These are phyloP conservation scores for Glarea lozoyensis DNA, from an alignment of 495 filamentous ascomycete species.

Conservation along the genomic window DNA sequence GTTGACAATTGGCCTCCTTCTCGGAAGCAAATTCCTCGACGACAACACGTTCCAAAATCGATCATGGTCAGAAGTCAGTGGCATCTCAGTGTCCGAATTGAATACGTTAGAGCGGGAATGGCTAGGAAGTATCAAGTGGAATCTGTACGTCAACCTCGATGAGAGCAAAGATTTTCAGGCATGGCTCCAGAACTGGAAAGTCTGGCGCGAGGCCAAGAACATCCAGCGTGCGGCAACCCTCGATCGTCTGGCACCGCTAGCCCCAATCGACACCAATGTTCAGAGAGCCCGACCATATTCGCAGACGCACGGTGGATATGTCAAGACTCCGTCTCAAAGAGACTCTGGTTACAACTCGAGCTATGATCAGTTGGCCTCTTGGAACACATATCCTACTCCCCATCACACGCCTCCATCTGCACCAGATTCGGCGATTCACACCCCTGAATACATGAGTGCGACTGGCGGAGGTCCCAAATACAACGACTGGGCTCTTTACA, in stretches of 20 bases:
- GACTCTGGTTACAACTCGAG: constrained; percentile 7
- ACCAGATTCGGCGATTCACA: constrained; percentile 19
- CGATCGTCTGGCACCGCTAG: constrained; percentile 23
- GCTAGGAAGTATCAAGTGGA: constrained; percentile 77
- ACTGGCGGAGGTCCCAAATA: constrained; percentile 19
- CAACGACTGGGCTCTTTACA: constrained; percentile 19
- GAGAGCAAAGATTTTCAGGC: constrained; percentile 72
- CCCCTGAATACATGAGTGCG: constrained; percentile 21
- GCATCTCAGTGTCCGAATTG: constrained; percentile 77
- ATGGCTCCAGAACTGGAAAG: constrained; percentile 79
- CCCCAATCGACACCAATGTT: constrained; percentile 23
- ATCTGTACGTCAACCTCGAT: constrained; percentile 79
- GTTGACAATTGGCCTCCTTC: constrained; percentile 77
- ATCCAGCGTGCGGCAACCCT: constrained; percentile 29
- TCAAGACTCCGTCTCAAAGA: constrained; percentile 12
- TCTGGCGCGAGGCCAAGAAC: constrained; percentile 59
- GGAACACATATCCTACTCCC: constrained; percentile 15
- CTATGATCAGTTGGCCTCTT: constrained; percentile 18
- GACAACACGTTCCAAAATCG: constrained; percentile 99
- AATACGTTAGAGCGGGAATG: constrained; percentile 90
- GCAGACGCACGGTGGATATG: constrained; percentile 11
- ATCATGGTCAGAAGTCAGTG: constrained; percentile 97
- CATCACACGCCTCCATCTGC: constrained; percentile 22
- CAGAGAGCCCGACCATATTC: constrained; percentile 15
- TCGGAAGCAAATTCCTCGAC: constrained; percentile 97